Evolutionary conservation across 192 early-diverging fungal species (phyloP).

Genomic region (Coemansia sp.): DNA sequence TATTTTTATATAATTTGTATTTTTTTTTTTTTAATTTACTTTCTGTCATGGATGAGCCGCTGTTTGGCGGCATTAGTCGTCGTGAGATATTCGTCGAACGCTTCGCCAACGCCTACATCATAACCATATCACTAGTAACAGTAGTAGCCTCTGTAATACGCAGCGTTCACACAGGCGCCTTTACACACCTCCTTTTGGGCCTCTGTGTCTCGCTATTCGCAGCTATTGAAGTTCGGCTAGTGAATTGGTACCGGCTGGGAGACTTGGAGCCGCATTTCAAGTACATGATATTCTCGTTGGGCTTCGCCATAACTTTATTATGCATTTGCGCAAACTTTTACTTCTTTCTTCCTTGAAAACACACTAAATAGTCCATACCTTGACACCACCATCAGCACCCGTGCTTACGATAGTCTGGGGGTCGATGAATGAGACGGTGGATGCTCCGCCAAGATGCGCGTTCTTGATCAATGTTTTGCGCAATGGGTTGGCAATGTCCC

Average conservation of each 20-base stretch:
- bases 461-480: slow-evolving; percentile 75
- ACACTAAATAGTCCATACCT: slow-evolving; percentile 60
- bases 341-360: slow-evolving; percentile 34
- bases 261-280: slow-evolving; percentile 59
- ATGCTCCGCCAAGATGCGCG: slow-evolving; percentile 82
- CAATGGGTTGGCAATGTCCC: slow-evolving; percentile 79
- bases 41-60: slow-evolving; percentile 50
- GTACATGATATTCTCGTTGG: slow-evolving; percentile 40
- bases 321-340: slow-evolving; percentile 54
- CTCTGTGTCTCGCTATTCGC: slow-evolving; percentile 32
- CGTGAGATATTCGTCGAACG: slow-evolving; percentile 52
- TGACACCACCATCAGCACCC: slow-evolving; percentile 83
- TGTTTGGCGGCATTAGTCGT: slow-evolving; percentile 56
- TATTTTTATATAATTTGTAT: not conserved
- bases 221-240: slow-evolving; percentile 45
- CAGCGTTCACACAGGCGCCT: slow-evolving; percentile 18
- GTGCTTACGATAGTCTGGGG: slow-evolving; percentile 68
- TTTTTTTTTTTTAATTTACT: not conserved
- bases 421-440: slow-evolving; percentile 71
- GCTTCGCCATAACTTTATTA: slow-evolving; percentile 33
- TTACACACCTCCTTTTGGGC: slow-evolving; percentile 37
- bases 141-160: slow-evolving; percentile 23
- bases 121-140: slow-evolving; percentile 17
- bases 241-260: slow-evolving; percentile 59
- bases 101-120: slow-evolving; percentile 31